Percentiles rank a stretch among this genome's conserved stretches.
Evolutionary conservation across 192 early-diverging fungal species (phyloP).

Genomic region (Dimargaris cristalligena): DNA sequence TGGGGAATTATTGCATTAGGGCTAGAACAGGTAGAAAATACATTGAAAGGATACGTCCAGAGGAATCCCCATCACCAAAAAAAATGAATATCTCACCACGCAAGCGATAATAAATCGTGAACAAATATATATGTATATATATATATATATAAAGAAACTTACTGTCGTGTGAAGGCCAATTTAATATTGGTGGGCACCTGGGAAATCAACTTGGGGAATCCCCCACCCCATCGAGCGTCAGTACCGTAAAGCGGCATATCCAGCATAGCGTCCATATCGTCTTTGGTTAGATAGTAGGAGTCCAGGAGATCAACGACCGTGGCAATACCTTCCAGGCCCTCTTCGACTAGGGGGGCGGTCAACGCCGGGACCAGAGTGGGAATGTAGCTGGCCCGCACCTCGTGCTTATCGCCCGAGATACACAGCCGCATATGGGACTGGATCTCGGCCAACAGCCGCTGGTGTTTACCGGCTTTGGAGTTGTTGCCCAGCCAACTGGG

Average conservation of each 20-base stretch:
- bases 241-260: conserved; percentile 47
- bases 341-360: conserved; percentile 17
- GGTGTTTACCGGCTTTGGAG: conserved; percentile 56
- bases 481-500: conserved; percentile 79
- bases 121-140: not conserved
- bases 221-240: conserved; percentile 26
- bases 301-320: conserved; percentile 80
- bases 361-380: conserved; percentile 36
- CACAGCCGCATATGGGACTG: conserved; percentile 72
- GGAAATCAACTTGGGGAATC: conserved; percentile 20
- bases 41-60: too few species aligned
- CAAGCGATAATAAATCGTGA: not conserved
- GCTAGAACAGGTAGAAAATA: not conserved
- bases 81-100: too few species aligned
- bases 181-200: conserved; percentile 50
- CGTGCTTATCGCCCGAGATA: conserved; percentile 66
- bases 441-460: conserved; percentile 60
- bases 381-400: conserved; percentile 73
- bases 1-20: not conserved
- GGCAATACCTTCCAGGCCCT: conserved; percentile 36
- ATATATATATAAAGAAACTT: too few species aligned
- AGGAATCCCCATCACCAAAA: conserved; percentile 1
- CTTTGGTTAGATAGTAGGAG: conserved; percentile 74
- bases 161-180: conserved; percentile 62
- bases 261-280: conserved; percentile 72